Conservation (phyloP, 2,329 filamentous ascomycete species). For the Aspergillus quadricinctus region DNA sequence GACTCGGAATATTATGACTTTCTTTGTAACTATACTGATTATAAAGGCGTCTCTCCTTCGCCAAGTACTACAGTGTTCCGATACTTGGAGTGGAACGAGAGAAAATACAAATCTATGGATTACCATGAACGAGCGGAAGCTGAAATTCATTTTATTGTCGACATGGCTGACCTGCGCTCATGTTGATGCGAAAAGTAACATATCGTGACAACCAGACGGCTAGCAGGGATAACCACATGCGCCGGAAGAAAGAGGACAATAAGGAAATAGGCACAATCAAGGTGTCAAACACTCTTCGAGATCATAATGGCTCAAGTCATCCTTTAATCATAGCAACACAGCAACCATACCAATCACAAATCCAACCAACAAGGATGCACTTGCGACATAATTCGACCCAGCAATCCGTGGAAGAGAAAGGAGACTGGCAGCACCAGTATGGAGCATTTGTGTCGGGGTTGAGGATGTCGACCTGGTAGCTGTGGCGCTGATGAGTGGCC, state of each 20-base stretch:
- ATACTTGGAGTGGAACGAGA: not conserved
- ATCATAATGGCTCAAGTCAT: not conserved
- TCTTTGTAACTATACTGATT: not conserved
- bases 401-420: not conserved
- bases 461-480: not conserved
- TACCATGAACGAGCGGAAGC: not conserved
- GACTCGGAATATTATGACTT: not conserved
- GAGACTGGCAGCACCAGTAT: slow-evolving; percentile 1
- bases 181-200: not conserved
- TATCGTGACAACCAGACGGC: not conserved
- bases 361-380: slow-evolving; percentile 3
- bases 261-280: not conserved
- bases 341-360: slow-evolving; percentile 4
- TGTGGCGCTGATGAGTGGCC: not conserved
- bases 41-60: not conserved
- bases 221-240: not conserved
- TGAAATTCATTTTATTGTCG: not conserved
- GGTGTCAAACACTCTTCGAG: not conserved
- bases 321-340: slow-evolving; percentile 3
- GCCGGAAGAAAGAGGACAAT: not conserved
- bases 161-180: not conserved
- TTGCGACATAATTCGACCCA: not conserved
- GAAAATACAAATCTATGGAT: not conserved
- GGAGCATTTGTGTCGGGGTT: not conserved
- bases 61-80: not conserved